A percentile compares a stretch with the other conserved stretches of the same genome.
Evolutionary conservation across 305 asterid genomes (phyloP).

Genomic region (Coffea humblotiana): DNA sequence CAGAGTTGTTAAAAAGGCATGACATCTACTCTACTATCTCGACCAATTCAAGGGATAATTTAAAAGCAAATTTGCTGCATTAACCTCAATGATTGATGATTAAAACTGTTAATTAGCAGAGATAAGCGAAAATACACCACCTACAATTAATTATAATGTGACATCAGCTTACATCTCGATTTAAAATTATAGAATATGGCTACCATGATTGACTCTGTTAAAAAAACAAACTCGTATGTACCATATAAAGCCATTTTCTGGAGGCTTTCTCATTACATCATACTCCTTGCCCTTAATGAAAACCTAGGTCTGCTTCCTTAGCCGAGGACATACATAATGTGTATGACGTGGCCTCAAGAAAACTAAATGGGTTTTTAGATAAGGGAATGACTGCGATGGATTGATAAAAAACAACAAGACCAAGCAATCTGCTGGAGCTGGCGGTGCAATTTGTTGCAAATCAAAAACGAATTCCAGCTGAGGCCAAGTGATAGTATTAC

Average conservation of each 20-base stretch:
- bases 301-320: conserved; percentile 1
- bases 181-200: neutral
- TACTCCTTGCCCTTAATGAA: neutral
- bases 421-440: neutral
- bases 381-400: conserved; percentile 3
- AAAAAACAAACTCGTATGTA: neutral
- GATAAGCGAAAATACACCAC: neutral
- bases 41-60: no score
- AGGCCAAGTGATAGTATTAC: neutral
- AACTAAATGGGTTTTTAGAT: neutral
- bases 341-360: neutral
- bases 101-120: neutral
- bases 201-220: neutral
- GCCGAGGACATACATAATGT: neutral
- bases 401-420: neutral
- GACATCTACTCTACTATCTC: no score
- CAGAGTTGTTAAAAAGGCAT: no score
- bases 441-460: neutral
- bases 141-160: neutral
- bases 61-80: no score
- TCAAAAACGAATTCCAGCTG: neutral
- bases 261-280: neutral
- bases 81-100: no score
- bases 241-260: no score
- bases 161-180: neutral